Evolutionary conservation across 2,329 filamentous ascomycete species (phyloP).

Genomic region (Davidsoniella eucalypti): DNA sequence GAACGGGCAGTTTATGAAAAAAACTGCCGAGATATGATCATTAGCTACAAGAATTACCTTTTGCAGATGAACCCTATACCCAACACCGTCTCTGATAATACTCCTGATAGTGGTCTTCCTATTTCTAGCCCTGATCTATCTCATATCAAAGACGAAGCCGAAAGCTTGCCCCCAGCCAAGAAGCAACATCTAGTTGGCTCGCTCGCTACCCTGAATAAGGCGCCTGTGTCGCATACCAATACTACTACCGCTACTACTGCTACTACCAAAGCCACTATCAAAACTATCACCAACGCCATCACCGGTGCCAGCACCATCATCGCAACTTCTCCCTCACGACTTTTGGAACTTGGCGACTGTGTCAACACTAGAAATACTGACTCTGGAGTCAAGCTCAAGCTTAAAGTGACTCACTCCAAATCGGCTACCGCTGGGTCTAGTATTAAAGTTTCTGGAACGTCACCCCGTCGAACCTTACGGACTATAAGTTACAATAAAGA

Average conservation of each 20-base stretch:
- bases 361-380: neutral
- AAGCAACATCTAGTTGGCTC: too few species aligned
- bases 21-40: slow-evolving; percentile 40
- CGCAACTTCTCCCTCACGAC: neutral
- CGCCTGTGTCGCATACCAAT: too few species aligned
- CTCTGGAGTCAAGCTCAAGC: neutral
- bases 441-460: too few species aligned
- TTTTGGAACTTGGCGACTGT: too few species aligned
- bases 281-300: neutral
- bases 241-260: neutral
- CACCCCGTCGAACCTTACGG: too few species aligned
- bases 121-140: neutral
- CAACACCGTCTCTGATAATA: neutral
- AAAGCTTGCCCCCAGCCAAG: neutral
- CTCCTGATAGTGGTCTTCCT: neutral
- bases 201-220: too few species aligned
- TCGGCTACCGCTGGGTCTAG: neutral
- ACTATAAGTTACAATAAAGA: neutral
- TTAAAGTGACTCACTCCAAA: neutral
- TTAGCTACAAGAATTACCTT: slow-evolving; percentile 35
- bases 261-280: neutral
- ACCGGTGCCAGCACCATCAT: neutral
- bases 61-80: neutral
- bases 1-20: slow-evolving; percentile 55
- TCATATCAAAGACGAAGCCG: too few species aligned